These are phyloP conservation scores for Rutstroemia sp. DNA, from an alignment of 2,329 filamentous ascomycete species.

Conservation along the genomic window DNA sequence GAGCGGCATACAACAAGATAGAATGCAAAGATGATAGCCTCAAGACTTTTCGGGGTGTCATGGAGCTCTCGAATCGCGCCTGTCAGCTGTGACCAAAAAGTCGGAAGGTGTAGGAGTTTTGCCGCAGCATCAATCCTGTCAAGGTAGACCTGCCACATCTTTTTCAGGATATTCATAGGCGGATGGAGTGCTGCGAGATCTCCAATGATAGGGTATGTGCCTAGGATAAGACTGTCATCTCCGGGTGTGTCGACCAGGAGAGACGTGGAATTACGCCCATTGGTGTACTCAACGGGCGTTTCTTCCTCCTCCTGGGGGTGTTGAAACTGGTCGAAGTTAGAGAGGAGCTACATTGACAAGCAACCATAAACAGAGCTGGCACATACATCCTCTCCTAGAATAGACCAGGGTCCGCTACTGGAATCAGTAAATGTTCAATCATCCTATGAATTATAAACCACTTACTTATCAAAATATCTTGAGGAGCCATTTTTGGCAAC, in stretches of 20 bases:
- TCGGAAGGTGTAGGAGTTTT: constrained; percentile 59
- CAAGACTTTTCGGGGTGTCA: constrained; percentile 7
- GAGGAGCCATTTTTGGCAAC: constrained; percentile 8
- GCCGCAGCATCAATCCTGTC: constrained; percentile 38
- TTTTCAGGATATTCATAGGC: constrained; percentile 50
- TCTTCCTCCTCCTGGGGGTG: neutral
- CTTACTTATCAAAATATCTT: constrained; percentile 60
- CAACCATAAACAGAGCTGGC: neutral
- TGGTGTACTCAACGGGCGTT: neutral
- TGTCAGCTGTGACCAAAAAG: constrained; percentile 18
- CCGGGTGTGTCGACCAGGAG: neutral
- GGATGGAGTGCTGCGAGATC: constrained; percentile 40
- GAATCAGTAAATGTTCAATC: neutral
- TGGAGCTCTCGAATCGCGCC: neutral
- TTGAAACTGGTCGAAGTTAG: neutral
- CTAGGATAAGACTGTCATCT: neutral
- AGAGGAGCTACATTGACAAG: neutral
- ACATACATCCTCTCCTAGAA: neutral
- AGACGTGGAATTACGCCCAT: neutral
- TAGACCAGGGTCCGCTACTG: neutral
- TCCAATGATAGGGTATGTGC: neutral
- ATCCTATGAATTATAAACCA: constrained; percentile 32
- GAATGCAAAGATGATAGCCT: constrained; percentile 12
- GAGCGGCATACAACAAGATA: constrained; percentile 8
- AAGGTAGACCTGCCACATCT: constrained; percentile 52